A percentile compares a stretch with the other conserved stretches of the same genome.
phyloP scores from a whole-genome alignment of 768 basidiomycete species.

The Pleurotus tuoliensis region DNA sequence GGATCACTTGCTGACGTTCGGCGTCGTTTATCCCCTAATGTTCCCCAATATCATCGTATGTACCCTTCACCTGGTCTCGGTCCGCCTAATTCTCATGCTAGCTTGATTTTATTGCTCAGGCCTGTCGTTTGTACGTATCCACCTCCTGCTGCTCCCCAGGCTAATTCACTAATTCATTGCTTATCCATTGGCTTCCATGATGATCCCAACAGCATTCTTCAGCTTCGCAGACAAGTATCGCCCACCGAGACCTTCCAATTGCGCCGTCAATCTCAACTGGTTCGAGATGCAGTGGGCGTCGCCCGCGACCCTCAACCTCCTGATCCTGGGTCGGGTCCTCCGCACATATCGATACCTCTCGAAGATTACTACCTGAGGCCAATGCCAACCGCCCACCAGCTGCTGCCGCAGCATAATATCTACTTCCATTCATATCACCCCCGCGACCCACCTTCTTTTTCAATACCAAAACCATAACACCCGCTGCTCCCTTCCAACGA shows the following conservation, averaged over 20 bases:
- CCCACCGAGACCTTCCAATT: conserved; percentile 14
- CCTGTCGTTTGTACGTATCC: conserved; percentile 18
- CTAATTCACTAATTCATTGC: neutral
- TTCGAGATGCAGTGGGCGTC: conserved; percentile 12
- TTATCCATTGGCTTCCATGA: neutral
- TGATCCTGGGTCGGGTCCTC: neutral
- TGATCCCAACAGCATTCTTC: conserved; percentile 12
- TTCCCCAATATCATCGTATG: conserved; percentile 19
- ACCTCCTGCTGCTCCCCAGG: conserved; percentile 8
- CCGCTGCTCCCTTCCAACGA: neutral
- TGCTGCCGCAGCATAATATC: conserved; percentile 1
- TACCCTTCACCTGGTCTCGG: neutral
- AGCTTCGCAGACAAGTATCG: conserved; percentile 15
- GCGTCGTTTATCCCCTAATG: conserved; percentile 16
- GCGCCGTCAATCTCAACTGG: conserved; percentile 14
- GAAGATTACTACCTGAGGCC: neutral
- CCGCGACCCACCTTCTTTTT: neutral
- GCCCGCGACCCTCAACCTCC: neutral
- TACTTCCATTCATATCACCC: neutral
- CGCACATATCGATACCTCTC: neutral
- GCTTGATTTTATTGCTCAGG: conserved; percentile 9
- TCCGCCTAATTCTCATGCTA: neutral
- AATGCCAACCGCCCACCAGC: neutral
- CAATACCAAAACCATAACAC: neutral
- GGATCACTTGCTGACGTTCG: conserved; percentile 13